Evolutionary conservation across 1,139 yeast species (phyloP), one percentile per base, ranked within the genome.

Genomic region (Ogataea hybrid): DNA sequence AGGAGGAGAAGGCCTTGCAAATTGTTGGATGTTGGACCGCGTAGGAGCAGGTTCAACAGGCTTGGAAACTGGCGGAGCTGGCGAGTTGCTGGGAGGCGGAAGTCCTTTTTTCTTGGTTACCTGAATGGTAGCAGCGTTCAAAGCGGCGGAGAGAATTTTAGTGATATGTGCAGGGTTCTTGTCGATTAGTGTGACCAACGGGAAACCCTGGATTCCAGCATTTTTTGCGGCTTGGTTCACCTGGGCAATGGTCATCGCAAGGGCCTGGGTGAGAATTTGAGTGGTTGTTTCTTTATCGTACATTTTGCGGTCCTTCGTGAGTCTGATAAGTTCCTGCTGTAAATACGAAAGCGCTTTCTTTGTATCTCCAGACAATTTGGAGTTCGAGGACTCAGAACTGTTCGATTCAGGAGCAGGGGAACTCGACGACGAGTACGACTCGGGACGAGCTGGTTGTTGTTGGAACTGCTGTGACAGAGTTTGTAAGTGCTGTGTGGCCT

Each of bases 201-300:
- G 95, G 53, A 86, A 86, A 21, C 88, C 87, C 2, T 82, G 81
- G 47, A 85, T 82, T 14, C 95, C 94, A 25, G 87, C 87, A 54
- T 81, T 83, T 51, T 86, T 84, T 0, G 96, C 96, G 16, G 90
- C 90, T 50, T 84, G 86, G 47, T 85, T 83, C 5, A 84, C 90
- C 61, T 84, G 96, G 2, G 95, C 90, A 49, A 89, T 88, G 0
- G 96, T 90, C 66, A 90, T 85, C 3, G 96, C 96, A 53, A 89
- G 71, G 0, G 96, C 96, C 56, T 85, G 89, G n/a, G 96, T 88
- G 53, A 89, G 72, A 43, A 88, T 79, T 46, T 81, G 86, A 0
- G 92, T 84, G 30, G 88, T 84, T 2, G 85, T 79, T 25, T 80
- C 84, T 36, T 84, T 82, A 49, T 81, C 83, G 49, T 81, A 78